Evolutionary conservation across 108 stramenopile species (phyloP).

Genomic region (Aurantiochytrium sp.): DNA sequence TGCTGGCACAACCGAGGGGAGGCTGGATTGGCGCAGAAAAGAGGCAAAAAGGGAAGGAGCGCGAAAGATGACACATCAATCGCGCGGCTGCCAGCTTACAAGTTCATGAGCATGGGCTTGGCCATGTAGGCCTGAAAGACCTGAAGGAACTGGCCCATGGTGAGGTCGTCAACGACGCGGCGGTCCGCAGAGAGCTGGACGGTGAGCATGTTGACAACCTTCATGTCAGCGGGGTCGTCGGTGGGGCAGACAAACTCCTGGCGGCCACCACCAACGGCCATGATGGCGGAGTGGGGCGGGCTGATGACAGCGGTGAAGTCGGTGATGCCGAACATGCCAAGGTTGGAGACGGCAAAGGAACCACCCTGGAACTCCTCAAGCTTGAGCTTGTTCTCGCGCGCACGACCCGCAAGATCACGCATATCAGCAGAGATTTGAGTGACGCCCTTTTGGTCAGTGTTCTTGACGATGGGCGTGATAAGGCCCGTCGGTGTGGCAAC

Average conservation of each 20-base stretch:
- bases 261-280: slow-evolving; percentile 88
- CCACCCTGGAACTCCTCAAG: slow-evolving; percentile 96
- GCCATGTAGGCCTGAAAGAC: slow-evolving; percentile 78
- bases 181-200: slow-evolving; percentile 92
- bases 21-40: no score
- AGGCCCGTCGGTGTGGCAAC: slow-evolving; percentile 88
- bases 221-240: slow-evolving; percentile 1
- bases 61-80: no score
- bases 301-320: slow-evolving; percentile 97
- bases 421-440: slow-evolving; percentile 71
- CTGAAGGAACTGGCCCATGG: slow-evolving; percentile 80
- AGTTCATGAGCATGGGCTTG: slow-evolving; percentile 77
- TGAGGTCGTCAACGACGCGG: slow-evolving; percentile 91
- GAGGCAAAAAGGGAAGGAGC: no score
- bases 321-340: slow-evolving; percentile 97
- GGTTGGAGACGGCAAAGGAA: slow-evolving; percentile 87
- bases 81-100: slow-evolving; percentile 42
- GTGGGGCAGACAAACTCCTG: slow-evolving; percentile 67
- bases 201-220: slow-evolving; percentile 69
- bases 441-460: slow-evolving; percentile 69
- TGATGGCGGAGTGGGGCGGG: slow-evolving; percentile 92
- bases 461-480: slow-evolving; percentile 86
- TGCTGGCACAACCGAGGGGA: no score
- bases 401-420: slow-evolving; percentile 70
- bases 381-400: slow-evolving; percentile 69